Base-by-base conservation (phyloP, 1,284 basidiomycete genomes). In the Stygiomarasmius scandens region DNA sequence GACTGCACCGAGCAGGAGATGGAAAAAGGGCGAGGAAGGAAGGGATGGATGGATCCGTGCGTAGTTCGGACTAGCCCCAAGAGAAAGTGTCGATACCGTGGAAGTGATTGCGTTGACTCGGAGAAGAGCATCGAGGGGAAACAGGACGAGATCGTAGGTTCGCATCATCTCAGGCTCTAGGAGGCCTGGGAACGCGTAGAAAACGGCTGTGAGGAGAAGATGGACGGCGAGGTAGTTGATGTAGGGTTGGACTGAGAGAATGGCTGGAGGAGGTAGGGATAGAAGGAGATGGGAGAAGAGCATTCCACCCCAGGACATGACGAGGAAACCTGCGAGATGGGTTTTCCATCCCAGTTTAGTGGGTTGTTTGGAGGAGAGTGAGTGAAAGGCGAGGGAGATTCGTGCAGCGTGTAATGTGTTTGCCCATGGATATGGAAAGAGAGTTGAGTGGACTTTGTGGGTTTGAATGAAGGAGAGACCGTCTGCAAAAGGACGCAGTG, bases 281-380 rank as follows among this genome's bases (percentile, higher is more conserved):
- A 82, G 69, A 14, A 81, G 63, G 20, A 74, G 58, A 65, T 79
- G 75, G 0, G 77, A 73, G 6, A 74, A 60, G 1, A 81, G 36
- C 14, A 73, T 71, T 27, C 80, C 81, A 20, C 79, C 78, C 80
- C 80, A 83, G 54, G 73, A 73, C 76, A 79, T 79, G 24, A 79
- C 63, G 9, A 80, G 68, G 61, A 74, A 81, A 14, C 79, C 78
- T 19, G 66, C 65, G n/a, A 79, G 66, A 62, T 79, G 75, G 3
- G 73, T 71, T 9, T 71, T 71, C 77, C 77, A 80, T 6, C 55
- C 55, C 72, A 69, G 23, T 72, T 34, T 32, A 32, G 55, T 34
- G 11, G 48, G 50, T 11, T 29, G 52, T 32, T 12, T 50, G 48
- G 24, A 34, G 48, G 22, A 56, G 53, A 52, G n/a, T n/a, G n/a